Evolutionary conservation across 2,329 filamentous ascomycete genomes (phyloP).

Genomic region (Aspergillus sp.): DNA sequence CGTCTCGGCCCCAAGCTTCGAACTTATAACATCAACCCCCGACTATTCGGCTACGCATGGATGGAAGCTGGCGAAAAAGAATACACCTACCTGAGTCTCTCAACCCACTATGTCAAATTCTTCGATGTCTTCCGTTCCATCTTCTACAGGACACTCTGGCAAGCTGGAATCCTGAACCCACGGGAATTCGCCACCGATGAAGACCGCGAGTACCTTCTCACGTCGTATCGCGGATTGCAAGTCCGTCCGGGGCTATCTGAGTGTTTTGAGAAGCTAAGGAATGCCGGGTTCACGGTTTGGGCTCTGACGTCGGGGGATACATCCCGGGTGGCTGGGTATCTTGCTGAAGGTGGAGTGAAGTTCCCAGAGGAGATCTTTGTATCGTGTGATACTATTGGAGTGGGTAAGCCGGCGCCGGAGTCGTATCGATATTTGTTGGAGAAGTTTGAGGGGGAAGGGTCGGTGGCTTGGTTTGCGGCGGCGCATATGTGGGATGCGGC

Average conservation of each 20-base stretch:
- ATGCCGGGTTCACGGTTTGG: background rate
- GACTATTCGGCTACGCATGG: background rate
- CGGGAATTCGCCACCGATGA: background rate
- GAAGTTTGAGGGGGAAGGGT: background rate
- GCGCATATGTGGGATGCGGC: background rate
- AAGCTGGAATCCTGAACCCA: background rate
- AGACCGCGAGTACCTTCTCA: background rate
- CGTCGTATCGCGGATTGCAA: background rate
- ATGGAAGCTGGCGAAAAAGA: background rate
- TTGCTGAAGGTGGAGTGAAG: background rate
- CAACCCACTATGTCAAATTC: background rate
- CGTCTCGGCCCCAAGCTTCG: background rate
- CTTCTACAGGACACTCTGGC: background rate
- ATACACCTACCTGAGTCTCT: background rate
- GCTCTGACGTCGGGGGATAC: background rate
- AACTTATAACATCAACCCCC: background rate
- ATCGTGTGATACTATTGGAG: background rate
- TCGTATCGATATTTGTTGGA: background rate
- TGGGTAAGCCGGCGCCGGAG: background rate
- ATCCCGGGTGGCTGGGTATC: background rate
- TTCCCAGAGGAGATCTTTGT: background rate
- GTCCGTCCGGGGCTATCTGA: background rate
- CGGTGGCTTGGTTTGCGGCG: background rate
- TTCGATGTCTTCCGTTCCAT: background rate
- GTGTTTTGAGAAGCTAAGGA: background rate